These are phyloP conservation scores for Plectosphaerella plurivora DNA, from an alignment of 2,329 filamentous ascomycete genomes.

Conservation along the genomic window DNA sequence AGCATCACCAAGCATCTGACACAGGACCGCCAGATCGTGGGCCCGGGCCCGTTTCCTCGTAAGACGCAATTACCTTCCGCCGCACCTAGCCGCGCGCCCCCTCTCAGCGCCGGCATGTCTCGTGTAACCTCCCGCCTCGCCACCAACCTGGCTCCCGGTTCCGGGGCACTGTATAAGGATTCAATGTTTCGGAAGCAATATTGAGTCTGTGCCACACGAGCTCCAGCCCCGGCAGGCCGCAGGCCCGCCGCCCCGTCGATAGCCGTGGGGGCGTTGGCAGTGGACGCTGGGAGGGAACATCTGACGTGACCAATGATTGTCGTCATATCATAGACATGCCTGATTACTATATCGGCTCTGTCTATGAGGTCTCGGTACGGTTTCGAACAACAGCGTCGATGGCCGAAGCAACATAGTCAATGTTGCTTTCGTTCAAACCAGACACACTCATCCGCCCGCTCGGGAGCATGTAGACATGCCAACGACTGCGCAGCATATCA, in stretches of 20 bases:
- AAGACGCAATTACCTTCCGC: not conserved
- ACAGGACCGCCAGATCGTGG: too few relatives aligned
- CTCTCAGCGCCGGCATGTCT: not conserved
- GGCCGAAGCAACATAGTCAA: not conserved
- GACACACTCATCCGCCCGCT: not conserved
- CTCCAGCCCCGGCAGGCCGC: too few relatives aligned
- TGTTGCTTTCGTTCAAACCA: not conserved
- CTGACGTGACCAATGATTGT: too few relatives aligned
- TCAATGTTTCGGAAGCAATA: slow-evolving; percentile 1
- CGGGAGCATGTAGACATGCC: slow-evolving; percentile 3
- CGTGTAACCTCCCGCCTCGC: not conserved
- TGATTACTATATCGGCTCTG: too few relatives aligned
- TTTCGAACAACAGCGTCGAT: slow-evolving; percentile 70
- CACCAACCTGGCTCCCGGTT: not conserved
- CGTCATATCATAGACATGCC: too few relatives aligned
- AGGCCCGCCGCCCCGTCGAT: too few relatives aligned
- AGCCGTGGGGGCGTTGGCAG: too few relatives aligned
- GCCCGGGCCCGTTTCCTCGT: too few relatives aligned
- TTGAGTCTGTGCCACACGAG: not conserved
- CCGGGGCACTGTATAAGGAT: not conserved
- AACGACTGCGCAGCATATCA: not conserved
- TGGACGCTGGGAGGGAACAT: too few relatives aligned
- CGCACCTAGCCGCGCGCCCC: not conserved
- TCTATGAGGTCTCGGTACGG: not conserved
- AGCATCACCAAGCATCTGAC: too few relatives aligned